phyloP scores from a whole-genome alignment of 1,284 basidiomycete species.

The Marasmius fiardii region DNA sequence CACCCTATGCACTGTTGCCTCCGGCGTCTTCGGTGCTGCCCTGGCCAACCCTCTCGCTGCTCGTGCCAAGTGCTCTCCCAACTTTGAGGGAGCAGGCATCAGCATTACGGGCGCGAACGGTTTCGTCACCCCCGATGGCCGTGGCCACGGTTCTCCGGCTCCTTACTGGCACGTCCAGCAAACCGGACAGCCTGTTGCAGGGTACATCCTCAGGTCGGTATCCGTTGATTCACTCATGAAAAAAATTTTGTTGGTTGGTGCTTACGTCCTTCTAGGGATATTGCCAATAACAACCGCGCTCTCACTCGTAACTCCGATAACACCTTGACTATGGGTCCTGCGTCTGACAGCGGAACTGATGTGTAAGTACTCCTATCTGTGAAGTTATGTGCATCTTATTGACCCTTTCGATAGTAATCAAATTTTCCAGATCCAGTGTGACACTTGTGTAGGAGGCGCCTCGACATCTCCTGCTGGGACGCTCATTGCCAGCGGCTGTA shows the following conservation, averaged over 20 bases:
- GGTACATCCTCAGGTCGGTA: neutral
- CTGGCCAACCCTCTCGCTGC: neutral
- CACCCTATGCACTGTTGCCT: neutral
- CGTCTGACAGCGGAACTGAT: neutral
- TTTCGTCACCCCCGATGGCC: neutral
- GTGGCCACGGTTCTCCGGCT: neutral
- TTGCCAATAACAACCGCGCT: neutral
- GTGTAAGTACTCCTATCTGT: neutral
- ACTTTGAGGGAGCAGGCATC: neutral
- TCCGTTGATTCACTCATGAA: neutral
- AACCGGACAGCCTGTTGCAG: neutral
- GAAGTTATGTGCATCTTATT: neutral
- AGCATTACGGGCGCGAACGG: neutral
- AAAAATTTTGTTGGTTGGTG: neutral
- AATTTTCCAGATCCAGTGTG: neutral
- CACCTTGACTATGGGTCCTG: neutral
- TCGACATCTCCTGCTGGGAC: neutral
- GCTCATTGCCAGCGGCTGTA: neutral
- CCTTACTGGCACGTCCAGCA: neutral
- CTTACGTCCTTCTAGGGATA: neutral
- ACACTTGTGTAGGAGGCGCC: neutral
- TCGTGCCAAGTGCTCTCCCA: neutral
- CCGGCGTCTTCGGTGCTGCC: neutral
- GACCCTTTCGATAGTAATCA: neutral
- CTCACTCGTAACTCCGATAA: neutral